Evolutionary conservation across 805 yeast genomes (phyloP).

Genomic region (Ogataea pilisensis): DNA sequence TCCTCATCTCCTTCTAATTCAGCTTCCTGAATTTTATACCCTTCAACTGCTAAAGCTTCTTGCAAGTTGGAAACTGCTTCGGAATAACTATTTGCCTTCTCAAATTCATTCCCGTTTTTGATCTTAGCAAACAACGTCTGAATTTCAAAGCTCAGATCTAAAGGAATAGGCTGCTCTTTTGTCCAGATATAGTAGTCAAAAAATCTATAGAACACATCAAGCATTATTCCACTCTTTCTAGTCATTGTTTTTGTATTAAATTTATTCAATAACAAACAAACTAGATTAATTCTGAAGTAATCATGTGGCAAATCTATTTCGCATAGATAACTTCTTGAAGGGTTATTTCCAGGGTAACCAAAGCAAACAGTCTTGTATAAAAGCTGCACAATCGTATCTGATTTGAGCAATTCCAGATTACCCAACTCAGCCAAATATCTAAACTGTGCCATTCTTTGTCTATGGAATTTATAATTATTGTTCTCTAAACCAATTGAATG

Average conservation of each 20-base stretch:
- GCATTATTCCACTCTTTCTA: slow-evolving; percentile 19
- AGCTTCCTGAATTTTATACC: slow-evolving; percentile 8
- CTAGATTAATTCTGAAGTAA: slow-evolving; percentile 65
- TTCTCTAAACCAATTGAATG: slow-evolving; percentile 62
- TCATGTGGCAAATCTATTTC: slow-evolving; percentile 61
- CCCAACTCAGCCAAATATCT: slow-evolving; percentile 57
- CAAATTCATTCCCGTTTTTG: slow-evolving; percentile 30
- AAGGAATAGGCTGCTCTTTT: slow-evolving; percentile 59
- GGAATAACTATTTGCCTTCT: slow-evolving; percentile 33
- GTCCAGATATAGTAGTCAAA: slow-evolving; percentile 70
- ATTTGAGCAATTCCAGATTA: slow-evolving; percentile 43
- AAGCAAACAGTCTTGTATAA: slow-evolving; percentile 53
- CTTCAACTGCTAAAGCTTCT: slow-evolving; percentile 22
- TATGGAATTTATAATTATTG: slow-evolving; percentile 54
- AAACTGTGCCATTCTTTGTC: slow-evolving; percentile 58
- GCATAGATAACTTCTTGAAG: slow-evolving; percentile 38
- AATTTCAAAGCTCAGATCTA: slow-evolving; percentile 54
- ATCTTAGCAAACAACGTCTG: slow-evolving; percentile 35
- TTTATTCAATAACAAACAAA: slow-evolving; percentile 39
- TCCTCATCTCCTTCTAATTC: slow-evolving; percentile 18
- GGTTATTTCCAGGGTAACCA: slow-evolving; percentile 63
- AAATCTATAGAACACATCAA: slow-evolving; percentile 45
- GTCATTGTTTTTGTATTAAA: slow-evolving; percentile 11
- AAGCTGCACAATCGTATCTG: slow-evolving; percentile 45
- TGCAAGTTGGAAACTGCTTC: slow-evolving; percentile 43